Percentiles rank a stretch among this genome's conserved stretches.
These are phyloP conservation scores for Candida vaughaniae DNA, from an alignment of 805 yeast species.

Conservation along the genomic window DNA sequence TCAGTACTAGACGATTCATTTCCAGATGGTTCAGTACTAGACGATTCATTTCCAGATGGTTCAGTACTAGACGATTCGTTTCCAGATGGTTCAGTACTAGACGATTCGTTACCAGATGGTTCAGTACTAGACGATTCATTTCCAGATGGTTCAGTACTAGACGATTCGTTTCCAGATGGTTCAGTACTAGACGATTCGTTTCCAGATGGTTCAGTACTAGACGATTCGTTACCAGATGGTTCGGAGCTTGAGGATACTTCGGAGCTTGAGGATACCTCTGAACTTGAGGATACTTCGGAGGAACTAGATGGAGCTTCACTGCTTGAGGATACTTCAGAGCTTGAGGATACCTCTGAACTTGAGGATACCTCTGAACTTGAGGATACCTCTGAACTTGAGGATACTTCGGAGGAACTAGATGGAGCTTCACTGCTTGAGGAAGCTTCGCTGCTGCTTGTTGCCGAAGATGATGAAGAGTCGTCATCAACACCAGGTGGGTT, in stretches of 20 bases:
- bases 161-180: conserved; percentile 2
- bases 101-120: neutral
- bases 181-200: conserved; percentile 3
- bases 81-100: conserved; percentile 2
- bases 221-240: conserved; percentile 7
- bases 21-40: neutral
- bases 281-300: conserved; percentile 6
- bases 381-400: conserved; percentile 2
- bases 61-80: conserved; percentile 9
- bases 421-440: conserved; percentile 5
- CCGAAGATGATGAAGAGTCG: conserved; percentile 3
- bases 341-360: conserved; percentile 3
- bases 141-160: neutral
- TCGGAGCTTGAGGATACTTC: conserved; percentile 2
- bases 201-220: conserved; percentile 1
- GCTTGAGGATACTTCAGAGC: neutral
- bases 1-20: conserved; percentile 3
- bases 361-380: conserved; percentile 3
- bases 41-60: neutral
- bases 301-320: conserved; percentile 1
- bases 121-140: neutral
- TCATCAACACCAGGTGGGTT: conserved; percentile 12
- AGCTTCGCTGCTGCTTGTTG: conserved; percentile 1
- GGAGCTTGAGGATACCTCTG: conserved; percentile 1
- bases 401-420: conserved; percentile 7